Conservation (phyloP, 441 rosid species). For the Populus hybrid region DNA sequence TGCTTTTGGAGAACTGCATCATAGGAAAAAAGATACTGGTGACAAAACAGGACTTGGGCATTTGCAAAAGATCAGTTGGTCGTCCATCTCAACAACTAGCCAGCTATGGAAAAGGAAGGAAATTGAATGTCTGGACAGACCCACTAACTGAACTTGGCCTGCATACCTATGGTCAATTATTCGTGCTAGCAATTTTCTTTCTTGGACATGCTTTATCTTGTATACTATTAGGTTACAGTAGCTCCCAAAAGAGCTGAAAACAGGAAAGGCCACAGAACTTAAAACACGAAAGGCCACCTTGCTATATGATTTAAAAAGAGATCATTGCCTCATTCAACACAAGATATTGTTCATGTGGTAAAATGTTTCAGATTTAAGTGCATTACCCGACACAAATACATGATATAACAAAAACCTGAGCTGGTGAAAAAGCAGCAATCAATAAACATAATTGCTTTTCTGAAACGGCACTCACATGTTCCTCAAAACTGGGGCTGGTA, state of each 20-base stretch:
- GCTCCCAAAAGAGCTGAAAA: background rate
- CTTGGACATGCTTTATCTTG: constrained; percentile 20
- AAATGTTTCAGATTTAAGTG: background rate
- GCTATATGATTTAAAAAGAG: background rate
- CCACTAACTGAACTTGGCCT: background rate
- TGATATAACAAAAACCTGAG: background rate
- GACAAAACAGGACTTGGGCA: background rate
- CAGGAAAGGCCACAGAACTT: background rate
- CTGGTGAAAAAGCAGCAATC: background rate
- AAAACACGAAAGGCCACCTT: background rate
- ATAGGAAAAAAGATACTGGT: background rate
- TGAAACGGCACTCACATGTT: constrained; percentile 54
- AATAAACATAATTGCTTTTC: background rate
- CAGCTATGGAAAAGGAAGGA: background rate
- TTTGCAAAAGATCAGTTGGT: background rate
- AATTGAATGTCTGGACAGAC: background rate
- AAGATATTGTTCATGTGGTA: background rate
- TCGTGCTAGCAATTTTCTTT: constrained; percentile 19
- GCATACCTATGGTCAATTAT: background rate
- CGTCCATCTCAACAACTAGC: background rate
- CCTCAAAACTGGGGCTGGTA: constrained; percentile 76
- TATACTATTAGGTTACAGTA: background rate
- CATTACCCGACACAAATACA: background rate
- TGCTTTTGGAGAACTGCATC: background rate
- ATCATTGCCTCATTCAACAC: background rate